Evolutionary conservation across 805 yeast genomes (phyloP).

Genomic region (Scheffersomyces spartinae): DNA sequence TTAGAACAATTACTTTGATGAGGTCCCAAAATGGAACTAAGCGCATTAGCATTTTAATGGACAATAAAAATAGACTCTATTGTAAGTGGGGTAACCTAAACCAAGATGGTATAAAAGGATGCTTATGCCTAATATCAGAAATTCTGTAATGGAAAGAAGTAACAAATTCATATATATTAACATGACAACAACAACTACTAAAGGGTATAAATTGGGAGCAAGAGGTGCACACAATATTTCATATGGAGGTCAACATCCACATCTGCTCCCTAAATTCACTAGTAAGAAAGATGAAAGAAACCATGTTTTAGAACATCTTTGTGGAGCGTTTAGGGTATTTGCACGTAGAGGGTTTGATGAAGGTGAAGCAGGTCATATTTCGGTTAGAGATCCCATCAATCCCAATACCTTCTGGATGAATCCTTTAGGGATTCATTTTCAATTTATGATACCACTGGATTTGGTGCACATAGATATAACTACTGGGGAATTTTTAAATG

Average conservation of each 20-base stretch:
- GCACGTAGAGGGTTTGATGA: conserved; percentile 69
- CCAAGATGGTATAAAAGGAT: too few species aligned
- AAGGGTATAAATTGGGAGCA: conserved; percentile 29
- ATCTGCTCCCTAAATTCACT: conserved; percentile 39
- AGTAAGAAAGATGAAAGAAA: conserved; percentile 38
- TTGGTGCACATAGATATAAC: conserved; percentile 29
- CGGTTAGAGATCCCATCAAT: conserved; percentile 73
- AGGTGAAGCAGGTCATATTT: conserved; percentile 80
- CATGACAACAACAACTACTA: too few species aligned
- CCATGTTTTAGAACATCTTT: conserved; percentile 62
- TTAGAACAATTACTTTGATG: too few species aligned
- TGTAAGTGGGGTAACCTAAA: too few species aligned
- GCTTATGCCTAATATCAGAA: too few species aligned
- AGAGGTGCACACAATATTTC: conserved; percentile 55
- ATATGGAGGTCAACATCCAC: conserved; percentile 40
- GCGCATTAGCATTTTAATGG: too few species aligned
- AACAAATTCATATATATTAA: too few species aligned
- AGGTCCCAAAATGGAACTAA: too few species aligned
- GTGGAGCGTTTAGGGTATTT: conserved; percentile 74
- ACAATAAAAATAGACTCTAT: too few species aligned
- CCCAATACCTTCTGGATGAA: conserved; percentile 83
- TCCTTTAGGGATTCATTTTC: conserved; percentile 73
- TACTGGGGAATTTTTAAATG: conserved; percentile 24
- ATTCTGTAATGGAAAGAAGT: too few species aligned
- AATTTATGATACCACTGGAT: conserved; percentile 25